Percentiles rank a stretch among this genome's conserved stretches.
Conservation (phyloP, 345 rosid species). For the Turritis glabra region DNA sequence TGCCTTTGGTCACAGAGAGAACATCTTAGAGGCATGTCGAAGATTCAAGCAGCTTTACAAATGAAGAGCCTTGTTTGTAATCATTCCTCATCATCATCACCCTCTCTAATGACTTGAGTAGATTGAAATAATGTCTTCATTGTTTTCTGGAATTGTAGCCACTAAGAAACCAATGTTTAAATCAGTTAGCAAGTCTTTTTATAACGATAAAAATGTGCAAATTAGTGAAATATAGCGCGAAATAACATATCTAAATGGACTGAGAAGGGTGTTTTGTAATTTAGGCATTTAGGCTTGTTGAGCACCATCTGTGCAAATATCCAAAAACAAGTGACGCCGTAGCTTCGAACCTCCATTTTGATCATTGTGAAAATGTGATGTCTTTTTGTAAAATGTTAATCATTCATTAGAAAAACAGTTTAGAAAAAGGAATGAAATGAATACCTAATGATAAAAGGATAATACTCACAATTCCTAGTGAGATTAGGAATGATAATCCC, state of each 20-base stretch:
- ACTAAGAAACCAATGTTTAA: not conserved
- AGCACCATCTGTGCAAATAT: too few species aligned
- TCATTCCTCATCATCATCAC: not conserved
- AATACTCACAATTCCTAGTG: too few species aligned
- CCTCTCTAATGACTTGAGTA: not conserved
- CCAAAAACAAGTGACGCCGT: too few species aligned
- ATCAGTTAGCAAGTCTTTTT: not conserved
- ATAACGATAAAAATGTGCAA: not conserved
- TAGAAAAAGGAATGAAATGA: too few species aligned
- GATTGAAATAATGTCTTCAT: not conserved
- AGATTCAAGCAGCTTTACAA: constrained; percentile 88
- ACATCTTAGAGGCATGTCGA: constrained; percentile 81
- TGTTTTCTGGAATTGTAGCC: constrained; percentile 23
- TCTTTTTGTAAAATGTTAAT: too few species aligned
- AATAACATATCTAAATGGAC: not conserved
- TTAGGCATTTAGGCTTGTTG: too few species aligned
- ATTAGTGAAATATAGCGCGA: not conserved
- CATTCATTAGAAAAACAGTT: too few species aligned
- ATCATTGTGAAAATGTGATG: too few species aligned
- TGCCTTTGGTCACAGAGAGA: constrained; percentile 90
- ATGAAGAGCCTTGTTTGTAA: constrained; percentile 42
- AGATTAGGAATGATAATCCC: too few species aligned
- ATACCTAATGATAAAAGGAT: too few species aligned
- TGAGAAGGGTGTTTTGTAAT: not conserved
- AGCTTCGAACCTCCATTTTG: too few species aligned